Evolutionary conservation across 208 protist species (phyloP).

Genomic region (Leishmania amazonensis): DNA sequence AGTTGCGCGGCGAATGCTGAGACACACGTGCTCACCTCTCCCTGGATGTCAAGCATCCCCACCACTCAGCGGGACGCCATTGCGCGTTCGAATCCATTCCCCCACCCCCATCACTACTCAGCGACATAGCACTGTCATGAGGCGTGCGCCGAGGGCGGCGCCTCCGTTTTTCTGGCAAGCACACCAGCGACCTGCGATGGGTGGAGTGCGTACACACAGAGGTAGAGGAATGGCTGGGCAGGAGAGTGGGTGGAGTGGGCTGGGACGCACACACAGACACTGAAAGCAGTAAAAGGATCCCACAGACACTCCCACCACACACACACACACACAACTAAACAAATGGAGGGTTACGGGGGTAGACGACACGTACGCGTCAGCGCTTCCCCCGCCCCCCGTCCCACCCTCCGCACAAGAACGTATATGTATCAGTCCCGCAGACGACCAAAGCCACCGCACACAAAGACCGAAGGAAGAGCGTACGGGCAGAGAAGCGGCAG

Average conservation of each 20-base stretch:
- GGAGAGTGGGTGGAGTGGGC: too few relatives aligned
- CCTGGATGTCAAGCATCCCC: background rate
- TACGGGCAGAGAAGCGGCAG: too few relatives aligned
- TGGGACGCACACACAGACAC: background rate
- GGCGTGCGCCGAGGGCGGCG: background rate
- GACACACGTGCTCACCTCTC: background rate
- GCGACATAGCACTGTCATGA: background rate
- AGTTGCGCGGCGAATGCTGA: background rate
- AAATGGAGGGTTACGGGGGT: too few relatives aligned
- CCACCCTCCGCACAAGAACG: background rate
- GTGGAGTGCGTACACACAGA: background rate
- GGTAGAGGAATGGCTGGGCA: background rate
- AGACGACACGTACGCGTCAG: background rate
- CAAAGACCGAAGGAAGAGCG: too few relatives aligned
- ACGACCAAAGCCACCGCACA: background rate
- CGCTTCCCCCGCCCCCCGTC: background rate
- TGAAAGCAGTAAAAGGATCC: background rate
- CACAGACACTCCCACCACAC: background rate
- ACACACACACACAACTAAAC: too few relatives aligned
- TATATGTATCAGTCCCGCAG: background rate
- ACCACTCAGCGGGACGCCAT: background rate
- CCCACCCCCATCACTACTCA: background rate
- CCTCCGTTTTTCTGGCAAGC: background rate
- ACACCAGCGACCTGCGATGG: background rate
- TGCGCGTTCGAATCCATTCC: background rate